phyloP scores from a whole-genome alignment of 2,329 filamentous ascomycete genomes.

The Alternaria sp. region DNA sequence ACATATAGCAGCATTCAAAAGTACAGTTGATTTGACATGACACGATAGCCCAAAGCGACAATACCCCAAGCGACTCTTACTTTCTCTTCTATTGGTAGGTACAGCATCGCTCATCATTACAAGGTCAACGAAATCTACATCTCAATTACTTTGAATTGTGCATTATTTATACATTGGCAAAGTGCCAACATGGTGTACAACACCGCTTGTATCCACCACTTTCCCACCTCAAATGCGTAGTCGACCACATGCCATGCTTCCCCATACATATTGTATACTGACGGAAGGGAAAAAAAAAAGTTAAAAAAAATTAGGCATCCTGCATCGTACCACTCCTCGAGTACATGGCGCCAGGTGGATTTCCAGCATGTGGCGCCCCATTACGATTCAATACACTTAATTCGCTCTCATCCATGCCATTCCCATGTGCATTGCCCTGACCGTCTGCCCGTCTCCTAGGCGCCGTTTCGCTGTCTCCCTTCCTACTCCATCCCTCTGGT shows the following conservation, averaged over 20 bases:
- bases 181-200: constrained; percentile 1
- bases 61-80: constrained; percentile 21
- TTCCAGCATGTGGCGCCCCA: constrained; percentile 14
- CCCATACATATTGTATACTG: not conserved
- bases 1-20: constrained; percentile 20
- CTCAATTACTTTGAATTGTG: not conserved
- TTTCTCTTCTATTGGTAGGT: constrained; percentile 7
- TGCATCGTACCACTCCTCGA: constrained; percentile 2
- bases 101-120: not conserved
- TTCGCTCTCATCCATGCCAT: constrained; percentile 17
- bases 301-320: constrained; percentile 4
- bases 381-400: constrained; percentile 15
- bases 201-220: not conserved
- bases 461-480: constrained; percentile 22
- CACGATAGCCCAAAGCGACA: constrained; percentile 29
- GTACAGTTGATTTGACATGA: constrained; percentile 22
- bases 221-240: not conserved
- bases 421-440: constrained; percentile 8
- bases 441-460: constrained; percentile 13
- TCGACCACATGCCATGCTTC: constrained; percentile 2
- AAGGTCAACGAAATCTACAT: not conserved
- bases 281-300: not conserved
- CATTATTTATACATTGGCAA: not conserved
- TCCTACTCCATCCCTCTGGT: constrained; percentile 55
- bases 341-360: not conserved